Evolutionary conservation across 1,284 basidiomycete genomes (phyloP), one percentile per base, ranked within the genome.

Genomic region (Sanghuangporus baumii): DNA sequence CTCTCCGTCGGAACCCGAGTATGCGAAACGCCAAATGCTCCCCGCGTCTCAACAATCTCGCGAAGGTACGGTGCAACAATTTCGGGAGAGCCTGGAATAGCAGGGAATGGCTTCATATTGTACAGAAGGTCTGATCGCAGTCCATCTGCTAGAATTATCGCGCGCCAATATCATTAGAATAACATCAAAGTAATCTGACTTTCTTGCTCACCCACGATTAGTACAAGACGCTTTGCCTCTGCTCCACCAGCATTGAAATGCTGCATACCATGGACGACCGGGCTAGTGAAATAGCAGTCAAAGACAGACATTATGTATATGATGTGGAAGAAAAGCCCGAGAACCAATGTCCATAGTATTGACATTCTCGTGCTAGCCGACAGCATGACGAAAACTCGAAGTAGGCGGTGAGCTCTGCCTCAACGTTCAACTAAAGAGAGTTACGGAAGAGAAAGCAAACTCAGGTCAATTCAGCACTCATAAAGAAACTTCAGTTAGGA

Each of bases 1-100:
- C 88, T 92, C 70, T 96, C 94, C 1, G 94, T 96, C 12, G 93
- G 93, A 1, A 96, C 93, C 52, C 87, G 81, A 0, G 94, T 96
- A 71, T 95, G 93, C 11, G 89, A 93, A 37, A 96, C 79, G 2
- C 93, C 93, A 74, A 88, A 95, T 1, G 86, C 87, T 12, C 93
- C 93, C 55, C 86, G 79, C 6, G 73, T 74, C 67, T 90, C 82
- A 0, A 82, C 79, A 54, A 92, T 83, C 2, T 82, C 81, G 54
- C 89, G 83, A 36, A 96, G 72, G 73, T 91, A 81, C 0, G 93
- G 94, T 2, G 93, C 94, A 16, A 91, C 83, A n/a, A 87, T 74
- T 51, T 81, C 75, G 0, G 87, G 84, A 14, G 83, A 75, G 34
- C 75, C 72, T 34, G 81, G 75, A 60, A 76, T 66, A 6, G 76